Percentiles rank a stretch among this genome's conserved stretches.
Evolutionary conservation across 306 rosid species (phyloP).

Genomic region (Lathyrus oleraceus): DNA sequence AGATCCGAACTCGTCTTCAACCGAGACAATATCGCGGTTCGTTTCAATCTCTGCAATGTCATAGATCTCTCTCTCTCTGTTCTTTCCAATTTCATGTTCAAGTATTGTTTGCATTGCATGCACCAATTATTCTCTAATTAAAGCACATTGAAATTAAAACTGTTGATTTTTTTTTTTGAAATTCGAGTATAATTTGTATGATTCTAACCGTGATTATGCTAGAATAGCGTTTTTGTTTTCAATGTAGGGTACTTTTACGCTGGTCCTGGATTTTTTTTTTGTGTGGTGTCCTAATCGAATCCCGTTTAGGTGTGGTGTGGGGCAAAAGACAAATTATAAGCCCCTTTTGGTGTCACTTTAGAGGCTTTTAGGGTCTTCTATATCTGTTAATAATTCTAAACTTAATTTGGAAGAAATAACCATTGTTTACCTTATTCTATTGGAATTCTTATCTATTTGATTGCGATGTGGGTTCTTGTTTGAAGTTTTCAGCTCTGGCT

Average conservation of each 20-base stretch:
- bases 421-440: background rate
- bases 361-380: slow-evolving; percentile 15
- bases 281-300: background rate
- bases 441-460: background rate
- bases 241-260: background rate
- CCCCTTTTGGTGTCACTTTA: background rate
- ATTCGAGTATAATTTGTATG: background rate
- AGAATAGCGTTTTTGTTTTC: slow-evolving; percentile 11
- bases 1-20: too few species aligned
- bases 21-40: too few species aligned
- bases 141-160: background rate
- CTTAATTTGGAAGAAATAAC: background rate
- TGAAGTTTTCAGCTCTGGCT: background rate
- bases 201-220: slow-evolving; percentile 10
- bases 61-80: background rate
- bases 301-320: background rate
- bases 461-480: slow-evolving; percentile 7
- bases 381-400: slow-evolving; percentile 10
- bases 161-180: background rate
- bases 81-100: background rate
- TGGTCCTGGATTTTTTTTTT: background rate
- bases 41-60: too few species aligned
- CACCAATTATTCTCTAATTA: background rate
- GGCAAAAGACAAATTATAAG: slow-evolving; percentile 7
- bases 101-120: slow-evolving; percentile 35